Evolutionary conservation across 2,329 filamentous ascomycete species (phyloP), one percentile per base, ranked within the genome.

Genomic region (Tricladium varicosporioides): DNA sequence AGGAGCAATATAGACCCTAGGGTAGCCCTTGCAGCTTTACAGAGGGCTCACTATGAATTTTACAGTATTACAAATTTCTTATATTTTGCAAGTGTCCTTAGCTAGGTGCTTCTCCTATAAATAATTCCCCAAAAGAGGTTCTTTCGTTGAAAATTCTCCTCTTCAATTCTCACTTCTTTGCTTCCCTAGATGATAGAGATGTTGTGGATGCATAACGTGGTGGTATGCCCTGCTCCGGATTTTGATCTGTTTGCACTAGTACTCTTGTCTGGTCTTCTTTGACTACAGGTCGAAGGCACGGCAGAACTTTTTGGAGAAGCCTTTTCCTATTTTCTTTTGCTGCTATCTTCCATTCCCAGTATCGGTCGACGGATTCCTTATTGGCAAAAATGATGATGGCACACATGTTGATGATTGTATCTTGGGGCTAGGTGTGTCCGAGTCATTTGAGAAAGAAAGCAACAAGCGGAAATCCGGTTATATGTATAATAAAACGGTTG

Each of bases 281-380:
- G 13, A 54, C 51, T 5, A 51, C 32, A 50, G 51, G 46, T 51
- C 51, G 45, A 58, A 58, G 32, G 51, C 45, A 58, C 33, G 40
- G 56, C 51, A 54, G 51, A 27, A 46, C 32, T 46, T 27, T 54
- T 44, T 51, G 46, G 42, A 58, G 46, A 54, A 58, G 50, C 42
- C 51, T 58, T 51, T 46, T 58, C 51, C 47, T 58, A 46, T 49
- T 54, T 53, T 58, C 56, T 51, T 40, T 58, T 44, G 48, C 55
- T 32, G 16, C 51, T 46, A 48, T 45, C 51, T 51, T 58, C 56
- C 33, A 54, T 48, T 58, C 51, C 56, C 15, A 58, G 40, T 51
- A 58, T 58, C 46, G 56, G 47, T 54, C 56, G 51, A 58, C 56
- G 36, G 51, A 54, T 45, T 51, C 47, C 45, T 51, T 22, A 33